A percentile compares a stretch with the other conserved stretches of the same genome.
phyloP scores from a whole-genome alignment of 129 eudicot genomes.

The Gnaphalium uliginosum region DNA sequence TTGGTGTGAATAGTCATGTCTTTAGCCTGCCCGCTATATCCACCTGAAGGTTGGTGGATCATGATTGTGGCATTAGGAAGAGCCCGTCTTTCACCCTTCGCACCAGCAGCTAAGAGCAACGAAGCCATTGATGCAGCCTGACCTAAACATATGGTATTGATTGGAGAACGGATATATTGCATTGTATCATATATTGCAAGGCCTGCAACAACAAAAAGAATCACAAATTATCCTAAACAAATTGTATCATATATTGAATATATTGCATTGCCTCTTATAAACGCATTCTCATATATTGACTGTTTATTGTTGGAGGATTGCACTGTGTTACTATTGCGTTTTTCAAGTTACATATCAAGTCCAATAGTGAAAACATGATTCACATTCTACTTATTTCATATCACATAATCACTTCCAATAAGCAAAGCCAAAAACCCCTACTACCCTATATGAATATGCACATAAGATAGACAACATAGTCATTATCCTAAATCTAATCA shows the following conservation, averaged over 20 bases:
- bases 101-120: conserved; percentile 84
- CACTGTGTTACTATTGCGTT: too few relatives aligned
- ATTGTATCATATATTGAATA: background rate
- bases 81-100: conserved; percentile 83
- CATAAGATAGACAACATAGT: too few relatives aligned
- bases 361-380: too few relatives aligned
- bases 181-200: conserved; percentile 95
- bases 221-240: background rate
- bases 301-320: too few relatives aligned
- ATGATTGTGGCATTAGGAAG: conserved; percentile 89
- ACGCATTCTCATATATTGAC: too few relatives aligned
- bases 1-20: conserved; percentile 85
- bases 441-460: too few relatives aligned
- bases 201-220: conserved; percentile 38
- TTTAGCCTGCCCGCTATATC: conserved; percentile 88
- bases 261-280: too few relatives aligned
- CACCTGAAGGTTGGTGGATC: conserved; percentile 96
- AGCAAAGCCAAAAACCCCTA: too few relatives aligned
- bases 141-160: conserved; percentile 83
- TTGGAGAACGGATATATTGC: conserved; percentile 88
- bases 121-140: conserved; percentile 97
- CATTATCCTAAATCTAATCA: too few relatives aligned
- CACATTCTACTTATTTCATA: too few relatives aligned
- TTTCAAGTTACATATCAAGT: too few relatives aligned
- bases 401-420: too few relatives aligned